Evolutionary conservation across 176 grass and related monocot species (phyloP).

Genomic region (Triticum timopheevii): DNA sequence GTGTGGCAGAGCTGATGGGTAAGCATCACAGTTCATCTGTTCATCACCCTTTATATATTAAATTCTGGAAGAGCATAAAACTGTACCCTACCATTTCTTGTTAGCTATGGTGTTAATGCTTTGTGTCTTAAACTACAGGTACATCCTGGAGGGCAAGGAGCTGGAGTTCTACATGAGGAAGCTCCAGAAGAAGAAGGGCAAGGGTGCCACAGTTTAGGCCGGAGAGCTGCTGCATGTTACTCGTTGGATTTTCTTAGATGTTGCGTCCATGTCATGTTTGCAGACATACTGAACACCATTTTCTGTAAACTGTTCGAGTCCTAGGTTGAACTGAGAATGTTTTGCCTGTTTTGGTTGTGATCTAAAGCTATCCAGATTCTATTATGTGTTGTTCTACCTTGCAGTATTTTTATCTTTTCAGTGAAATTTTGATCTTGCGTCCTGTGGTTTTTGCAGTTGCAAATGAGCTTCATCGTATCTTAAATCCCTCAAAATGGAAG

Average conservation of each 20-base stretch:
- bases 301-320: conserved; percentile 14
- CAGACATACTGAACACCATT: conserved; percentile 19
- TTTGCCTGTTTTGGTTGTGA: not conserved
- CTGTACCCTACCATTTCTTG: not conserved
- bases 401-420: not conserved
- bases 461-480: too few relatives aligned
- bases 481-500: too few relatives aligned
- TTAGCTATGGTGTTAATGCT: not conserved
- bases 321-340: conserved; percentile 1
- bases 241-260: conserved; percentile 18
- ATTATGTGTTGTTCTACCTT: not conserved
- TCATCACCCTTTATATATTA: not conserved
- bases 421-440: too few relatives aligned
- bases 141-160: conserved; percentile 90
- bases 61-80: not conserved
- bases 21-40: not conserved
- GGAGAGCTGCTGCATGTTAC: not conserved
- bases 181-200: conserved; percentile 92
- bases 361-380: not conserved
- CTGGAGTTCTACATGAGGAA: conserved; percentile 93
- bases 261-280: conserved; percentile 22
- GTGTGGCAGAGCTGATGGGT: conserved; percentile 90
- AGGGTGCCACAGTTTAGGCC: conserved; percentile 58
- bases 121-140: conserved; percentile 29
- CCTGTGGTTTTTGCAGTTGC: too few relatives aligned